A percentile compares a stretch with the other conserved stretches of the same genome.
phyloP scores from a whole-genome alignment of 176 grass and related monocot genomes.

The Phyllostachys edulis region DNA sequence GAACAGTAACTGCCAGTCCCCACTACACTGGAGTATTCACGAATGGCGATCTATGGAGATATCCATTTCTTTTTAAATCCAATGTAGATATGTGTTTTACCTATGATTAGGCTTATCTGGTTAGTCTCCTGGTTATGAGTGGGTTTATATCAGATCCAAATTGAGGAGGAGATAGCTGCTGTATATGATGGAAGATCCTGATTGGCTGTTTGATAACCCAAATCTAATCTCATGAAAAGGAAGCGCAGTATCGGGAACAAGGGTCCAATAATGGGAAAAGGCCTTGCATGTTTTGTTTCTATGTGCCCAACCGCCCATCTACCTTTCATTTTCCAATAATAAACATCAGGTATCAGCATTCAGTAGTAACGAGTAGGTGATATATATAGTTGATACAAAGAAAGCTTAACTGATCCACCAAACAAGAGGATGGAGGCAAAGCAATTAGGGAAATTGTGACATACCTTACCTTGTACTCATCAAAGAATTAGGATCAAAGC shows the following conservation, averaged over 20 bases:
- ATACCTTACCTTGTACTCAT: slow-evolving; percentile 1
- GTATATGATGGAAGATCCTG: not conserved
- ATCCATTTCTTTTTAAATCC: not conserved
- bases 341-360: not conserved
- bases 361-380: not conserved
- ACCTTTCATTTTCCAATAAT: not conserved
- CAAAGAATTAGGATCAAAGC: not conserved
- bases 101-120: not conserved
- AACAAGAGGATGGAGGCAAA: not conserved
- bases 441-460: not conserved
- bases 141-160: not conserved
- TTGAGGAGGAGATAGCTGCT: not conserved
- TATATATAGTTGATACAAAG: not conserved
- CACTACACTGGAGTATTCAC: not conserved
- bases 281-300: not conserved
- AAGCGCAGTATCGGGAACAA: not conserved
- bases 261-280: not conserved
- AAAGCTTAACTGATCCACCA: not conserved
- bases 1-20: not conserved
- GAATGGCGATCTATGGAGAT: not conserved
- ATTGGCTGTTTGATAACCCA: not conserved
- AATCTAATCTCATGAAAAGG: not conserved
- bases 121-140: not conserved
- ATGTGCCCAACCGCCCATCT: not conserved
- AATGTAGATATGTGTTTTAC: not conserved